phyloP scores from a whole-genome alignment of 2,329 filamentous ascomycete genomes.

The Fusarium caatingaense region DNA sequence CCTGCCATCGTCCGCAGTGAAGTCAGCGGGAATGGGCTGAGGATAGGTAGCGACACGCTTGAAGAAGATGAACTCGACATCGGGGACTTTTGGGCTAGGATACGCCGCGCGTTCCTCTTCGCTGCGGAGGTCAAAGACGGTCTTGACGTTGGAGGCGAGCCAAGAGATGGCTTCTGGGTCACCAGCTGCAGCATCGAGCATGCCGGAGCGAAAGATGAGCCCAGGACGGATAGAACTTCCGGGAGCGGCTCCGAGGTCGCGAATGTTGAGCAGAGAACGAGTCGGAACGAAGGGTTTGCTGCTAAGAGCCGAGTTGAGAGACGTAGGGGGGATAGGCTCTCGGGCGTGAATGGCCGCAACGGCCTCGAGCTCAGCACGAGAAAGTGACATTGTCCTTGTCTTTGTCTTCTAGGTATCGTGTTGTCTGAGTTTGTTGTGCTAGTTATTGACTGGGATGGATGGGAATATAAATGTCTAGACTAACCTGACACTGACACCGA shows the following conservation, averaged over 20 bases:
- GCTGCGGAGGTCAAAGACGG: slow-evolving; percentile 65
- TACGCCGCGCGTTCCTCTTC: slow-evolving; percentile 54
- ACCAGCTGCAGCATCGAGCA: slow-evolving; percentile 50
- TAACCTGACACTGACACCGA: slow-evolving; percentile 11
- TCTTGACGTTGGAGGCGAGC: slow-evolving; percentile 54
- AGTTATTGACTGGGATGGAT: background rate
- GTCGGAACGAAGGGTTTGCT: slow-evolving; percentile 60
- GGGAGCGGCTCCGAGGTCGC: slow-evolving; percentile 61
- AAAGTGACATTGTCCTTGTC: slow-evolving; percentile 35
- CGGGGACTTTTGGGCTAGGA: slow-evolving; percentile 59
- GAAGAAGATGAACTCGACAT: slow-evolving; percentile 61
- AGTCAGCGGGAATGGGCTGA: slow-evolving; percentile 54
- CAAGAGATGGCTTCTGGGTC: slow-evolving; percentile 51
- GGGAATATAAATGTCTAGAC: background rate
- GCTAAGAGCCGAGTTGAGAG: slow-evolving; percentile 52
- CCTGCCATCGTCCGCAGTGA: slow-evolving; percentile 59
- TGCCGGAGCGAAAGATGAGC: slow-evolving; percentile 61
- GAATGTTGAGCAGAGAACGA: slow-evolving; percentile 62
- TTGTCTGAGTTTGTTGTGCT: background rate
- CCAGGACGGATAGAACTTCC: slow-evolving; percentile 55
- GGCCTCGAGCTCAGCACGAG: slow-evolving; percentile 46
- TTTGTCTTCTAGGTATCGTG: background rate
- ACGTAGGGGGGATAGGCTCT: slow-evolving; percentile 52
- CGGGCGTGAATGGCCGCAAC: slow-evolving; percentile 58
- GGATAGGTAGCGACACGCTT: slow-evolving; percentile 51